phyloP scores from a whole-genome alignment of 768 basidiomycete genomes.

The Tricholoma hemisulphureum region DNA sequence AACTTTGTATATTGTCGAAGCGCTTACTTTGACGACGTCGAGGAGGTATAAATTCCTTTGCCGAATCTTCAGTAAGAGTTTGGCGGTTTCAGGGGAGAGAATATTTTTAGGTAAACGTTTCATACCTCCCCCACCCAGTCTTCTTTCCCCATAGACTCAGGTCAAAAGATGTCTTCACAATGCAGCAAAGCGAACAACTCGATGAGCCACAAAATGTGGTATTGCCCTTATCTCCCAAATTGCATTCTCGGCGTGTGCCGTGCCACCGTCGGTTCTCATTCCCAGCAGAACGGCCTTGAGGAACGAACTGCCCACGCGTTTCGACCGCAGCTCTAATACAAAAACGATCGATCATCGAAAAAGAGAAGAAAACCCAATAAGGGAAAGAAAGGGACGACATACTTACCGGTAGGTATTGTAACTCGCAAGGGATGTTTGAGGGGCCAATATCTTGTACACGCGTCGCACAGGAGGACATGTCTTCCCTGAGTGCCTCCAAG shows the following conservation, averaged over 20 bases:
- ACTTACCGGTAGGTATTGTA: slow-evolving; percentile 62
- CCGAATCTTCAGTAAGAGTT: slow-evolving; percentile 48
- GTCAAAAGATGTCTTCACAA: slow-evolving; percentile 64
- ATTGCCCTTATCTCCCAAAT: slow-evolving; percentile 60
- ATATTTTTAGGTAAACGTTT: background rate
- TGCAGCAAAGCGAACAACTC: slow-evolving; percentile 62
- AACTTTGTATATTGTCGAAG: background rate
- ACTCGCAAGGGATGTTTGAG: slow-evolving; percentile 46
- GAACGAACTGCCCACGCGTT: slow-evolving; percentile 54
- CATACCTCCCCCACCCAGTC: slow-evolving; percentile 69
- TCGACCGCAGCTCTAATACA: slow-evolving; percentile 52
- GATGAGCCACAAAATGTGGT: slow-evolving; percentile 52
- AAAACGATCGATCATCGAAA: background rate
- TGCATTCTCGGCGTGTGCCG: slow-evolving; percentile 65
- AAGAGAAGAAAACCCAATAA: too few relatives aligned
- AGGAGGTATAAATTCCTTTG: slow-evolving; percentile 69
- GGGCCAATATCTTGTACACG: slow-evolving; percentile 62
- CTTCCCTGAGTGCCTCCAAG: slow-evolving; percentile 62
- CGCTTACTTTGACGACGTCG: slow-evolving; percentile 71
- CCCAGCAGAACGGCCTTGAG: slow-evolving; percentile 54
- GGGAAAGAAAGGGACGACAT: too few relatives aligned
- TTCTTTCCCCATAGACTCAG: slow-evolving; percentile 64
- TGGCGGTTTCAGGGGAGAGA: slow-evolving; percentile 4
- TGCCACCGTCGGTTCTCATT: slow-evolving; percentile 79
- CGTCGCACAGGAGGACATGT: slow-evolving; percentile 55